Percentiles rank a stretch among this genome's conserved stretches.
Evolutionary conservation across 345 rosid genomes (phyloP).

Genomic region (Syzygium jambos): DNA sequence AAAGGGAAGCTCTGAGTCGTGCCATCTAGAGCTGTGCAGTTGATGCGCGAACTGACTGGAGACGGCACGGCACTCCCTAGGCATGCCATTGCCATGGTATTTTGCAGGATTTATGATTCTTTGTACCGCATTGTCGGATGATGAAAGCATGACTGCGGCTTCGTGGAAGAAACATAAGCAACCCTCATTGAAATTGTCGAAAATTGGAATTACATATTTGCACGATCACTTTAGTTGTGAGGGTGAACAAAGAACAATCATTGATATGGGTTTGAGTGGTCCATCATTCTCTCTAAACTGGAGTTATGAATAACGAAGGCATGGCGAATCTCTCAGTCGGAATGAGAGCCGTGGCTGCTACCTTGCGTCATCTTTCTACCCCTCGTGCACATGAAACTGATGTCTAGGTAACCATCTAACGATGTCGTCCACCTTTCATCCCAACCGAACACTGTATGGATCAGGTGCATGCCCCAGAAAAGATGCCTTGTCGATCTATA

Average conservation of each 20-base stretch:
- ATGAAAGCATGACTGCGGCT: not conserved
- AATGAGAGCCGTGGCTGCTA: not conserved
- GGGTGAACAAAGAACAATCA: not conserved
- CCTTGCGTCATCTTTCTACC: not conserved
- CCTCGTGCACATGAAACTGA: not conserved
- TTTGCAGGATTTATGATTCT: not conserved
- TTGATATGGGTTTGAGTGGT: not conserved
- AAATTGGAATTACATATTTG: not conserved
- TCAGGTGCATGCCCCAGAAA: not conserved
- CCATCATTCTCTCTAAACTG: not conserved
- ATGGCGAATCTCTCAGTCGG: not conserved
- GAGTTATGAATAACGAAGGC: not conserved
- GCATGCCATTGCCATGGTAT: not conserved
- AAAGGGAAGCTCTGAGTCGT: not conserved
- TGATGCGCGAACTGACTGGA: not conserved
- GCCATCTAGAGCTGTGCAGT: not conserved
- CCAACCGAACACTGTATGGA: not conserved
- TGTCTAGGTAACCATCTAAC: not conserved
- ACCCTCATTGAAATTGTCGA: not conserved
- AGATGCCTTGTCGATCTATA: not conserved
- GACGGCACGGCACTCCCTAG: not conserved
- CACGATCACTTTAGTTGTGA: not conserved
- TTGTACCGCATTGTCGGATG: not conserved
- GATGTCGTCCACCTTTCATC: not conserved
- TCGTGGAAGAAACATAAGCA: not conserved